Percentiles rank a stretch among this genome's conserved stretches.
phyloP scores from a whole-genome alignment of 1,139 yeast species.

The Pichia sp. region DNA sequence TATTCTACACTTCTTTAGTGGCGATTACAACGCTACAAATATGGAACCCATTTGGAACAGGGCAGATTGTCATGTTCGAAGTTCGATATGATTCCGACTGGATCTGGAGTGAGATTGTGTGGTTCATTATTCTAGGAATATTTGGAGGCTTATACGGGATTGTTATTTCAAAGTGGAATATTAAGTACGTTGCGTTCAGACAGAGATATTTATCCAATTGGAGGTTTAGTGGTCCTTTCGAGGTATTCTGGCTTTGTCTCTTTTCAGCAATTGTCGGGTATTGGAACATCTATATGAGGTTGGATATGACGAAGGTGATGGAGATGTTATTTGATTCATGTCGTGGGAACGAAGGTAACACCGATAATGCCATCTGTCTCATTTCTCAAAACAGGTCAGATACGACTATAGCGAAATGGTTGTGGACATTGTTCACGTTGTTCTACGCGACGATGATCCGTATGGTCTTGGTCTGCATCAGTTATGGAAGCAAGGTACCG shows the following conservation, averaged over 20 bases:
- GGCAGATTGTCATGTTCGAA: constrained; percentile 88
- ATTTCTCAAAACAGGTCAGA: not conserved
- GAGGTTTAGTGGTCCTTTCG: constrained; percentile 42
- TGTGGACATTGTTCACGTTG: constrained; percentile 43
- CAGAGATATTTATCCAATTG: constrained; percentile 53
- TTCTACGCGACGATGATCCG: constrained; percentile 70
- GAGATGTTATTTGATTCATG: constrained; percentile 86
- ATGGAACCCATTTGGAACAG: constrained; percentile 88
- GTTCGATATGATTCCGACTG: constrained; percentile 82
- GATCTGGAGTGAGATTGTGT: constrained; percentile 82
- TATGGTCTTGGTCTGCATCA: constrained; percentile 65
- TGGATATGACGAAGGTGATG: constrained; percentile 97
- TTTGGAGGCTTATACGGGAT: constrained; percentile 94
- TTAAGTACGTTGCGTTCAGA: constrained; percentile 74
- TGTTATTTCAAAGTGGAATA: constrained; percentile 71
- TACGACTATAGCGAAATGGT: not conserved
- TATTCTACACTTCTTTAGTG: constrained; percentile 84
- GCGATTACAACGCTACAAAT: constrained; percentile 77
- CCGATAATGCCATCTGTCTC: constrained; percentile 45
- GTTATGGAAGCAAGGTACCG: constrained; percentile 91
- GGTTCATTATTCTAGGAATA: constrained; percentile 72
- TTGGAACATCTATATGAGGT: constrained; percentile 71
- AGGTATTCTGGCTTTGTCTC: constrained; percentile 62
- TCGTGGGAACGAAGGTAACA: constrained; percentile 11
- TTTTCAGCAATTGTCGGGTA: constrained; percentile 77